Base-by-base conservation (phyloP, 495 filamentous ascomycete species). In the Podospora sp. region DNA sequence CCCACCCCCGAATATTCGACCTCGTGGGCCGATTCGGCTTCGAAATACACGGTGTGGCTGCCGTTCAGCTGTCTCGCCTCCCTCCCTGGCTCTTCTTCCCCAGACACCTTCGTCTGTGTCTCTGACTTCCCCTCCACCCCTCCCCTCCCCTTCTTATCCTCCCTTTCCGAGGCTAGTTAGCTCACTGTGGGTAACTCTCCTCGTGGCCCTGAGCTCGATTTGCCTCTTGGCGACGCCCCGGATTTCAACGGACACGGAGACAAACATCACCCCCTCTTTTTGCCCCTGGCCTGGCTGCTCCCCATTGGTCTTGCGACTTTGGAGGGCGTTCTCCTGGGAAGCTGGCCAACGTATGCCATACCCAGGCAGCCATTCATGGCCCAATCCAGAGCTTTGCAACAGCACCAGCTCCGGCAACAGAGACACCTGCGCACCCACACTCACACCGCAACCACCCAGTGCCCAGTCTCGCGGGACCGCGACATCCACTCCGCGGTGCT, bases 61-160 rank as follows among this genome's bases (percentile, higher is more conserved):
- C 65, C 68, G 65, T 66, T 72, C 70, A 70, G 68, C 70, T 72
- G 70, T 72, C 65, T 65, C 52, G 35, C 12, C 20, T 36, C 60
- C 51, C 60, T 33, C 29, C 29, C 29, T 33, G 29, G 29, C 29
- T 33, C 33, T 57, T 50, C 65, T 68, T 63, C 70, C 70, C 68
- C 70, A 67, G 68, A 70, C 63, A 25, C 60, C 69, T 57, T 56
- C 63, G 36, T 63, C 61, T 18, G 40, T 55, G 12, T 35, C 18
- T 27, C 36, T 53, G 53, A 57, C 65, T 60, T 62, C 65, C 36
- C 56, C 46, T 33, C 26, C 53, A 26, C 24, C 14, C 61, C 61
- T 22, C 18, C 29, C 12, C 12, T 11, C 16, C 40, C 11, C 14
- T 11, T 11, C 40, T 11, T 14, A 2, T 46, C 12, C 16, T 18